phyloP scores from a whole-genome alignment of 495 filamentous ascomycete genomes.

The Pyrenula aspistea region DNA sequence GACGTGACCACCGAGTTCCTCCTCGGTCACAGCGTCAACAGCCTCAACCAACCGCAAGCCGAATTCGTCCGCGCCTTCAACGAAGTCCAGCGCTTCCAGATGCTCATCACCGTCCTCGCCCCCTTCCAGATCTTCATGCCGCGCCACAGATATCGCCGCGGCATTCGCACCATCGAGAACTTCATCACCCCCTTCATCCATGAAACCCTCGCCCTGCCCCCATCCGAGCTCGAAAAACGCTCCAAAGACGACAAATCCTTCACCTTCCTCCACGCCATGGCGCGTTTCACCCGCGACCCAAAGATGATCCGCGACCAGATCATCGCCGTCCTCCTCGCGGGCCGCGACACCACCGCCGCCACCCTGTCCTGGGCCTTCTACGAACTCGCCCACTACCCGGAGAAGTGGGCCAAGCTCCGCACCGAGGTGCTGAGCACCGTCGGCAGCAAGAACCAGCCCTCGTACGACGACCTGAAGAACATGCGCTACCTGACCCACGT shows the following conservation, averaged over 20 bases:
- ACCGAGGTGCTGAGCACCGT: conserved; percentile 50
- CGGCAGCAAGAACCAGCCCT: conserved; percentile 37
- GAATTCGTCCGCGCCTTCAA: conserved; percentile 41
- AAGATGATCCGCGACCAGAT: conserved; percentile 25
- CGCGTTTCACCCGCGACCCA: conserved; percentile 22
- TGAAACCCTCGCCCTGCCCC: conserved; percentile 30
- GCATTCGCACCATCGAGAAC: conserved; percentile 30
- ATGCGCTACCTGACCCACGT: conserved; percentile 66
- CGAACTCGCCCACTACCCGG: conserved; percentile 49
- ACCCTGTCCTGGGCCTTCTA: conserved; percentile 19
- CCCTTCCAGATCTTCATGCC: conserved; percentile 31
- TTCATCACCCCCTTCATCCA: conserved; percentile 44
- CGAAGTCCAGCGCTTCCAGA: conserved; percentile 38
- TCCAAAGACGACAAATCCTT: conserved; percentile 24
- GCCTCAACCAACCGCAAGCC: conserved; percentile 33
- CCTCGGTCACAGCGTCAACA: conserved; percentile 39
- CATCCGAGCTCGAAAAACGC: conserved; percentile 35
- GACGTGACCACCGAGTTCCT: conserved; percentile 50
- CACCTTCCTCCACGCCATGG: conserved; percentile 29
- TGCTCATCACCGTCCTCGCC: conserved; percentile 26
- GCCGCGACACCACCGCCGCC: conserved; percentile 31
- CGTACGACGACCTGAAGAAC: conserved; percentile 57
- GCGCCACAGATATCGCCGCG: conserved; percentile 24
- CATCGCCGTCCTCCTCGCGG: conserved; percentile 21
- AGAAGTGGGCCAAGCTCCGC: conserved; percentile 44